phyloP scores from a whole-genome alignment of 768 basidiomycete species.

The Leccinum subtestaceum region DNA sequence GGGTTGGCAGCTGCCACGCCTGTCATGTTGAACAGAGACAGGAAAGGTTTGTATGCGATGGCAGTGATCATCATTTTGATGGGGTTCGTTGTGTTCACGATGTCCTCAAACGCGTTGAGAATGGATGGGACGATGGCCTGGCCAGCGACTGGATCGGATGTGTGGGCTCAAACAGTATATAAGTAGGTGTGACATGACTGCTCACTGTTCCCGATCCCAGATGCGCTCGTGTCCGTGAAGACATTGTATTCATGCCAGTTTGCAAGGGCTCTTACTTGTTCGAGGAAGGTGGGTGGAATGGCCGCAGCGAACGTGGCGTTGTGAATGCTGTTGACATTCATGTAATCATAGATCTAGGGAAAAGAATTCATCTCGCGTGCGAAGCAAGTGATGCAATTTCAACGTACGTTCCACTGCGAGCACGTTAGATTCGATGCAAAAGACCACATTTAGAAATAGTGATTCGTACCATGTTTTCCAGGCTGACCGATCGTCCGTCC shows the following conservation, averaged over 20 bases:
- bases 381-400: background rate
- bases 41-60: conserved; percentile 74
- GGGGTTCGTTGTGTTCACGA: conserved; percentile 49
- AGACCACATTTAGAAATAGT: background rate
- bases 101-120: conserved; percentile 47
- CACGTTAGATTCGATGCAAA: conserved; percentile 4
- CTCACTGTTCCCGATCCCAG: conserved; percentile 66
- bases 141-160: conserved; percentile 52
- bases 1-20: conserved; percentile 49
- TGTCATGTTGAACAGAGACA: conserved; percentile 78
- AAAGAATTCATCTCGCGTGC: background rate
- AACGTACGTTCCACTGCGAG: conserved; percentile 45
- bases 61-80: conserved; percentile 58
- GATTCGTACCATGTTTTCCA: conserved; percentile 55
- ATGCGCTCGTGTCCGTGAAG: conserved; percentile 50
- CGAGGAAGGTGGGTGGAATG: conserved; percentile 50
- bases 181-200: conserved; percentile 9
- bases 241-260: conserved; percentile 73
- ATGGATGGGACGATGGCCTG: conserved; percentile 63
- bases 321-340: conserved; percentile 72
- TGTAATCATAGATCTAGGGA: conserved; percentile 61
- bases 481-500: conserved; percentile 48
- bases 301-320: conserved; percentile 48
- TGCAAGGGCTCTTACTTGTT: conserved; percentile 57
- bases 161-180: background rate